Evolutionary conservation across 2,329 filamentous ascomycete genomes (phyloP), one percentile per base, ranked within the genome.

Genomic region (Cercospora brassicicola): DNA sequence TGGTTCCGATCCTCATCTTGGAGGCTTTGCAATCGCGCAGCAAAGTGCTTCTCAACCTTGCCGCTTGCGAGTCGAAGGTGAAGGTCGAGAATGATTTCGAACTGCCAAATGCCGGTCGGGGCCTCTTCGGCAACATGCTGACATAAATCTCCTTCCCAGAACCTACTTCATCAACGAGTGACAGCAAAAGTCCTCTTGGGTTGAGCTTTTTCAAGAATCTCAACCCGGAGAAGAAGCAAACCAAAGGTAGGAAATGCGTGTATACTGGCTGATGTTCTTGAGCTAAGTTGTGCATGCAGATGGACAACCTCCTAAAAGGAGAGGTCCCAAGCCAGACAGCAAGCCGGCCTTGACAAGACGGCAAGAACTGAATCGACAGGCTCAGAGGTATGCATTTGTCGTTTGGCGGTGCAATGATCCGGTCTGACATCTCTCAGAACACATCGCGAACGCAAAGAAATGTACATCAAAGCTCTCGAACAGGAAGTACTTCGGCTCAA

Each of bases 301-400:
- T 83, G 94, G 93, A 56, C 90, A 95, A 76, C 86, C 91, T 8
- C 89, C 92, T 2, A 99, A 98, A 82, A 89, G 92, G 73, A 89
- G 95, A 79, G 95, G 95, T 1, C 95, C 95, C 0, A 98, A 98
- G 79, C 95, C 95, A 20, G 95, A 98, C 79, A 96, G 91, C 83
- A 97, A 96, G 78, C 95, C 95, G 18, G 94, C 95, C 55, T 82
- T 97, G 75, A 98, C 94, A 20, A 87, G 94, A 70, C 88, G 94
- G 71, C 95, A 98, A 78, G 94, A 98, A 80, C 83, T 98, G 69
- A 98, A 98, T 78, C 88, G 95, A 71, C 94, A 98, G 82, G 95
- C 95, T 31, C 95, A 98, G 81, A 90, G 94, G 94, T 96, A 87
- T 74, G 81, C 65, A 8, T 26, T 6, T 30, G 31, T 23, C 1